Conservation (phyloP, 345 rosid genomes). For the Crucihimalaya himalaica region DNA sequence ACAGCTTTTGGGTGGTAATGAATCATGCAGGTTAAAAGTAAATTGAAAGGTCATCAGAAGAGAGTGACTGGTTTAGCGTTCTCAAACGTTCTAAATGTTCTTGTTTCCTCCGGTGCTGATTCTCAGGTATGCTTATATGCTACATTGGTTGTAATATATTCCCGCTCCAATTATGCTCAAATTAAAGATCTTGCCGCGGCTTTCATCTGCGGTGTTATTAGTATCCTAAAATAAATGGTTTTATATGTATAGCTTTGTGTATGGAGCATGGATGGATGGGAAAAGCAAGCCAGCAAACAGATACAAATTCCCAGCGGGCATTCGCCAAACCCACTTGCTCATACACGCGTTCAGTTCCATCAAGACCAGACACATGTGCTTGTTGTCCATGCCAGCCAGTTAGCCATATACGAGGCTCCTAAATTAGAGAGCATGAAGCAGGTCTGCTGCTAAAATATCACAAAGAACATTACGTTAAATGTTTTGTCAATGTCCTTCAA, state of each 20-base stretch:
- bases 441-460: slow-evolving; percentile 34
- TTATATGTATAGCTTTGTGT: slow-evolving; percentile 55
- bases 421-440: slow-evolving; percentile 46
- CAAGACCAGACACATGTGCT: slow-evolving; percentile 46
- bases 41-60: slow-evolving; percentile 80
- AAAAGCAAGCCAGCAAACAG: slow-evolving; percentile 51
- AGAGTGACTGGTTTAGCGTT: slow-evolving; percentile 84
- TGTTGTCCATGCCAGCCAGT: slow-evolving; percentile 46
- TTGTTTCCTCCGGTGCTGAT: slow-evolving; percentile 89
- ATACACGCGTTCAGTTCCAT: slow-evolving; percentile 51
- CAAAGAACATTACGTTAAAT: neutral
- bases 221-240: neutral
- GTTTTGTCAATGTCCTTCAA: neutral
- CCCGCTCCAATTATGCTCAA: neutral
- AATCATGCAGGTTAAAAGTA: slow-evolving; percentile 62
- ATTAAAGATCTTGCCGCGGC: neutral
- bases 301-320: slow-evolving; percentile 43
- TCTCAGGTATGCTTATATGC: slow-evolving; percentile 56
- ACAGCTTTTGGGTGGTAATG: slow-evolving; percentile 19
- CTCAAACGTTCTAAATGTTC: slow-evolving; percentile 61
- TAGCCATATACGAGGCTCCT: slow-evolving; percentile 46
- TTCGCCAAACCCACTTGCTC: slow-evolving; percentile 42
- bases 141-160: slow-evolving; percentile 6
- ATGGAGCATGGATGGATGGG: slow-evolving; percentile 87
- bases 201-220: slow-evolving; percentile 4